Evolutionary conservation across 2,329 filamentous ascomycete species (phyloP).

Genomic region (Fusarium haematococcum): DNA sequence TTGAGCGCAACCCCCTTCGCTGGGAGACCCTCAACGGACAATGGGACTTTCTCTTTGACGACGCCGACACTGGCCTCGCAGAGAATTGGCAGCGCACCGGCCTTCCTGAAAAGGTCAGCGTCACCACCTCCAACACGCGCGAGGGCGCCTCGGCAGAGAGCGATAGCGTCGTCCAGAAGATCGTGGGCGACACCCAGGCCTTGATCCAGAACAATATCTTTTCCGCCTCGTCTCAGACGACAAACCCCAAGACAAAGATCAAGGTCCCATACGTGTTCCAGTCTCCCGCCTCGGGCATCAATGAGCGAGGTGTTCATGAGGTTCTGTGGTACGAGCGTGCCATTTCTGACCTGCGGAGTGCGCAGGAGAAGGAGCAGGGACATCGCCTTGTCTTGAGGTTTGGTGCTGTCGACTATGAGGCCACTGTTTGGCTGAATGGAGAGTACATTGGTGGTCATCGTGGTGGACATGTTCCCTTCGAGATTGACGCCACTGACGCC

Average conservation of each 20-base stretch:
- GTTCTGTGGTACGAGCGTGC: constrained; percentile 74
- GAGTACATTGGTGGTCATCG: constrained; percentile 64
- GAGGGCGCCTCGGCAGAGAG: constrained; percentile 52
- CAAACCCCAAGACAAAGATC: constrained; percentile 64
- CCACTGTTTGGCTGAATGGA: constrained; percentile 67
- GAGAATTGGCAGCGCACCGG: constrained; percentile 65
- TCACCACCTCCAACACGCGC: constrained; percentile 37
- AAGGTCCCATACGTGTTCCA: constrained; percentile 76
- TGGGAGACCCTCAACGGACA: constrained; percentile 72
- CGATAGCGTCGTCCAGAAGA: constrained; percentile 55
- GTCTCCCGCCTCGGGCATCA: constrained; percentile 71
- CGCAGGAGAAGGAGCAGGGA: constrained; percentile 53
- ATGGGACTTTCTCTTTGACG: constrained; percentile 76
- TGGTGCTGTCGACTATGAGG: constrained; percentile 72
- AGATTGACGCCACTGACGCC: constrained; percentile 68
- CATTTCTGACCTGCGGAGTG: constrained; percentile 62
- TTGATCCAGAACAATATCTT: constrained; percentile 61
- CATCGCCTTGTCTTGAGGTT: constrained; percentile 65
- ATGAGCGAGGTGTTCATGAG: constrained; percentile 72
- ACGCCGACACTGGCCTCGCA: constrained; percentile 67
- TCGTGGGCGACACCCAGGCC: constrained; percentile 61
- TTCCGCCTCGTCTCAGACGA: constrained; percentile 39
- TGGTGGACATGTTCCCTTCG: constrained; percentile 70
- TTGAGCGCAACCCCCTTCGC: constrained; percentile 64
- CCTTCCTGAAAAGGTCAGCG: constrained; percentile 57